Percentiles rank a stretch among this genome's conserved stretches.
These are phyloP conservation scores for Daldinia loculata DNA, from an alignment of 495 filamentous ascomycete species.

Conservation along the genomic window DNA sequence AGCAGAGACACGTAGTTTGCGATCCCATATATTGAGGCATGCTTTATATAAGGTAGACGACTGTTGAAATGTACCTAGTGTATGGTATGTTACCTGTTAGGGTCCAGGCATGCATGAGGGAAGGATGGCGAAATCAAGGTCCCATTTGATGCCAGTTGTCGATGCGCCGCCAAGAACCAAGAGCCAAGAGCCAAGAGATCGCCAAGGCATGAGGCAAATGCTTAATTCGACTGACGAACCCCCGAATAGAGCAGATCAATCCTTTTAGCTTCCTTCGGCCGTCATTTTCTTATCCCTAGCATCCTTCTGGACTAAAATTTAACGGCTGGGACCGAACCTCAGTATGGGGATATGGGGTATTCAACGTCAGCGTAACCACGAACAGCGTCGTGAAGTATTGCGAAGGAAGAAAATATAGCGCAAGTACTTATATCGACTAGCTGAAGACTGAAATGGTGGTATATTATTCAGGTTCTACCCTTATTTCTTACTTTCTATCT, in stretches of 20 bases:
- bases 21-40: neutral
- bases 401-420: neutral
- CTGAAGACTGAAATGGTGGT: neutral
- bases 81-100: neutral
- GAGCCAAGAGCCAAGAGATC: conserved; percentile 40
- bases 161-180: conserved; percentile 30
- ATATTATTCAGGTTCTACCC: neutral
- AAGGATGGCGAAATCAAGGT: conserved; percentile 31
- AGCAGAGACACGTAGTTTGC: too few species aligned
- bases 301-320: neutral
- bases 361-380: neutral
- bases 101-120: neutral
- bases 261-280: conserved; percentile 11
- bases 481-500: neutral
- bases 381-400: neutral
- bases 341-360: neutral
- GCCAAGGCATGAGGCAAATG: conserved; percentile 46
- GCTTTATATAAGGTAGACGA: neutral
- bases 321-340: neutral
- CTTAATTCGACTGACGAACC: conserved; percentile 38
- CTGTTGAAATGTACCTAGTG: neutral
- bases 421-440: neutral
- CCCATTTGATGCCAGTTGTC: conserved; percentile 26
- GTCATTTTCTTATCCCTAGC: neutral
- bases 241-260: conserved; percentile 1